Evolutionary conservation across 495 filamentous ascomycete species (phyloP).

Genomic region (Chaetomidium leptoderma): DNA sequence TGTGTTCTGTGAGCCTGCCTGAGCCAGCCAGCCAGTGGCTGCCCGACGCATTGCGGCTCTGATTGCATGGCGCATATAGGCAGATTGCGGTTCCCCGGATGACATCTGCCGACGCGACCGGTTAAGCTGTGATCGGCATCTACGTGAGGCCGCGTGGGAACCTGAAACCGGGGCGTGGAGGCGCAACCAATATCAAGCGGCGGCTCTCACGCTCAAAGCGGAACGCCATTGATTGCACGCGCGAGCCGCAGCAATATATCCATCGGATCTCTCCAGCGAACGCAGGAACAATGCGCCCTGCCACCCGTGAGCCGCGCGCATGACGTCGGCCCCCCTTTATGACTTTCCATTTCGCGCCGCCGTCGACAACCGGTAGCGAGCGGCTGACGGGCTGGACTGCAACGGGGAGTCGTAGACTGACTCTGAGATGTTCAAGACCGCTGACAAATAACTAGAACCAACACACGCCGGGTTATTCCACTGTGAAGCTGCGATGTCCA

Average conservation of each 20-base stretch:
- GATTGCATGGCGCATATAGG: constrained; percentile 6
- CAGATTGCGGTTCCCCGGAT: constrained; percentile 10
- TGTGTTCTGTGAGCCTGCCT: too few relatives aligned
- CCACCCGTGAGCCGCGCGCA: background rate
- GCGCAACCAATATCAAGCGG: constrained; percentile 3
- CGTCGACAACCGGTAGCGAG: background rate
- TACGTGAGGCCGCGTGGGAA: background rate
- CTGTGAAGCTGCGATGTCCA: too few relatives aligned
- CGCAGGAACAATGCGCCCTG: constrained; percentile 1
- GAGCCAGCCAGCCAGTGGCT: background rate
- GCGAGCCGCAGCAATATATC: constrained; percentile 2
- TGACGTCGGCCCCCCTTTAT: background rate
- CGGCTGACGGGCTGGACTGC: background rate
- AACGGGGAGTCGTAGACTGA: too few relatives aligned
- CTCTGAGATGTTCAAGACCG: too few relatives aligned
- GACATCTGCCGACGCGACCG: background rate
- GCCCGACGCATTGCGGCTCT: constrained; percentile 10
- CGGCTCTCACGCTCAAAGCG: background rate
- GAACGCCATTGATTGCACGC: constrained; percentile 2
- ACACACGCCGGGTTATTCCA: too few relatives aligned
- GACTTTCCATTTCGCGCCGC: background rate
- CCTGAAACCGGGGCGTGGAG: constrained; percentile 4
- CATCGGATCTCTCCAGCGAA: background rate
- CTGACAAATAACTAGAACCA: too few relatives aligned
- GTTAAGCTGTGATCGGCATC: constrained; percentile 8